Evolutionary conservation across 805 yeast species (phyloP), one percentile per base, ranked within the genome.

Genomic region (Cyberlindnera mrakii): DNA sequence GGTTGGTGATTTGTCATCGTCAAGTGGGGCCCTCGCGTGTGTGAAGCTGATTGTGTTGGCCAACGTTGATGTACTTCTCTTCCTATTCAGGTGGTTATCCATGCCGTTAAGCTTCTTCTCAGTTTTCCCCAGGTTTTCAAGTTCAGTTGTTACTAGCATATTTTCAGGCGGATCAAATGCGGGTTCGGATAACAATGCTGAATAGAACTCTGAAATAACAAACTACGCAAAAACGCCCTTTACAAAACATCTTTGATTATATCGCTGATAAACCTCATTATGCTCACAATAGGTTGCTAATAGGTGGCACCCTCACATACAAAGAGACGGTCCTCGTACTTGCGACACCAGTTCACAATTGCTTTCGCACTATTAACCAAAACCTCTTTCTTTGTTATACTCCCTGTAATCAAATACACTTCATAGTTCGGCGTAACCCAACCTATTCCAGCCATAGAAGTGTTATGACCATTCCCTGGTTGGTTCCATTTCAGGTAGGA

Each of bases 271-370:
- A 9, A 23, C 27, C 27, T 23, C 11, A 6, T 4, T 23, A 23
- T 11, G 11, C 27, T 10, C 11, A 23, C 10, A 23, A 23, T 23
- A 6, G 9, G 27, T 23, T 13, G 19, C 41, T 34, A 80, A 55
- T 78, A 84, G 0, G 74, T 70, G 0, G 85, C 86, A 2, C 93
- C 93, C n/a, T 80, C 81, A 18, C 78, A 76, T 10, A 84, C 78
- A 58, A 87, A 88, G 30, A 88, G 59, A 33, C 93, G 66, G 41
- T 77, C 78, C 48, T 84, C 84, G 51, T 85, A 75, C 48, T 72
- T 77, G 47, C 75, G 71, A 52, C 95, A 82, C 96, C 96, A 90
- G 39, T 71, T 70, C 8, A 85, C 78, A 13, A 88, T 77, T 17
- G 71, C 68, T 40, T 78, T 71, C 33, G 89, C 81, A 47, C 86